phyloP scores from a whole-genome alignment of 768 basidiomycete species.

The Obba rivulosa region DNA sequence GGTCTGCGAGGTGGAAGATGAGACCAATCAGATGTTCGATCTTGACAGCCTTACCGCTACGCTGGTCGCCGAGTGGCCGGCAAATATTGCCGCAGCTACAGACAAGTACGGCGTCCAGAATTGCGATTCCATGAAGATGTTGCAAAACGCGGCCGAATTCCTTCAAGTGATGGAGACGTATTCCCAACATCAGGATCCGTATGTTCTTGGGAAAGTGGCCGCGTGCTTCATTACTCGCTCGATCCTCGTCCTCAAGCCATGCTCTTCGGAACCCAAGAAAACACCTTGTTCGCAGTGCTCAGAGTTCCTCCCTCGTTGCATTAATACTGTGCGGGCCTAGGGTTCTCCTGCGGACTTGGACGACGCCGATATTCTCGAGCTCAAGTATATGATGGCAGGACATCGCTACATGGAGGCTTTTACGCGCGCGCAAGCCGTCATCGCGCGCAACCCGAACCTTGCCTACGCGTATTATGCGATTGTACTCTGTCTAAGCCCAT shows the following conservation, averaged over 20 bases:
- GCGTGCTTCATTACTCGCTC: conserved; percentile 44
- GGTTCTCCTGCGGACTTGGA: conserved; percentile 39
- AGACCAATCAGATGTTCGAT: conserved; percentile 35
- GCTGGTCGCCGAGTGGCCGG: conserved; percentile 35
- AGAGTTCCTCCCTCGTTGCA: conserved; percentile 56
- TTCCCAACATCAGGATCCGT: conserved; percentile 40
- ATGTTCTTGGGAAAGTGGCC: conserved; percentile 42
- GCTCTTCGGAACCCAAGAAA: too few relatives aligned
- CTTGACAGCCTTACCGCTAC: conserved; percentile 38
- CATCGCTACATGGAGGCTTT: conserved; percentile 44
- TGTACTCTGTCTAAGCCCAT: conserved; percentile 37
- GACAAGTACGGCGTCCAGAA: conserved; percentile 41
- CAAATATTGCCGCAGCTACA: conserved; percentile 39
- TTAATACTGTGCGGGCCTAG: conserved; percentile 45
- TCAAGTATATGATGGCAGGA: conserved; percentile 52
- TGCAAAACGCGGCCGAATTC: conserved; percentile 35
- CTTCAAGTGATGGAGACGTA: conserved; percentile 46
- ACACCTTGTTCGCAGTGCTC: conserved; percentile 51
- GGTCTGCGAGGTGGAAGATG: conserved; percentile 40
- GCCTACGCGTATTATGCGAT: conserved; percentile 65
- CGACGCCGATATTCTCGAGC: conserved; percentile 58
- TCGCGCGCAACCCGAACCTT: conserved; percentile 51
- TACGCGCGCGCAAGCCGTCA: conserved; percentile 37
- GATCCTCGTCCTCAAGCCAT: conserved; percentile 50
- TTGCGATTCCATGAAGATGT: conserved; percentile 43